Evolutionary conservation across 768 basidiomycete species (phyloP).

Genomic region (Gloeostereum incarnatum): DNA sequence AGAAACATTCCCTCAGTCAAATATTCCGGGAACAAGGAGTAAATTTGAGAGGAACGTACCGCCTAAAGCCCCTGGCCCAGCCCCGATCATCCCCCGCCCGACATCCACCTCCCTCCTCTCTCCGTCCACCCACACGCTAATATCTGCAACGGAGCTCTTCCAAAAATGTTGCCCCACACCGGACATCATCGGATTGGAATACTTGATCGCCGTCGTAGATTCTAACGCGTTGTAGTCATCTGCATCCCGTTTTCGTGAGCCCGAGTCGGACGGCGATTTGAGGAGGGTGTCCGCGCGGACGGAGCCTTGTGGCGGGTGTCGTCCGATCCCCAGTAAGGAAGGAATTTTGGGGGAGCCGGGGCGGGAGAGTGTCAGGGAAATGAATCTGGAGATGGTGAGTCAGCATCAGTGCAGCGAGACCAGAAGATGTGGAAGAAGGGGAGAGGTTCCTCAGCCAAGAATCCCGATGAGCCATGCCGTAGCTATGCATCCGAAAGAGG

Average conservation of each 20-base stretch:
- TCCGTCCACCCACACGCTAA: not conserved
- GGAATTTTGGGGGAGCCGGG: conserved; percentile 52
- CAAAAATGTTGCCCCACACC: conserved; percentile 45
- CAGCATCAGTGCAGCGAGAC: conserved; percentile 8
- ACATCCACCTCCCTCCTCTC: not conserved
- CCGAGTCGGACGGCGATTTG: too few relatives aligned
- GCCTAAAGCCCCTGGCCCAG: conserved; percentile 17
- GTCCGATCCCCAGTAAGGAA: conserved; percentile 58
- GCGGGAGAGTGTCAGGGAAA: conserved; percentile 58
- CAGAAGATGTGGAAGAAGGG: too few relatives aligned
- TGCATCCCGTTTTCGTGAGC: too few relatives aligned
- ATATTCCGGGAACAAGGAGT: too few relatives aligned
- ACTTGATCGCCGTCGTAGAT: not conserved
- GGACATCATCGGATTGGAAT: not conserved
- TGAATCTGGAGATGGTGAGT: conserved; percentile 50
- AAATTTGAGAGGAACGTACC: too few relatives aligned
- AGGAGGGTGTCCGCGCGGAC: not conserved
- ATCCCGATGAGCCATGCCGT: too few relatives aligned
- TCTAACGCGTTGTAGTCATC: too few relatives aligned
- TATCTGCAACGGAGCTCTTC: conserved; percentile 30
- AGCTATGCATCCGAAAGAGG: too few relatives aligned
- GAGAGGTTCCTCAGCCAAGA: too few relatives aligned
- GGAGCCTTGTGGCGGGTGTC: conserved; percentile 33
- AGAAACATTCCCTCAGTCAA: too few relatives aligned
- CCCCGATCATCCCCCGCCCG: not conserved